Evolutionary conservation across 2,329 filamentous ascomycete genomes (phyloP).

Genomic region (Apiospora rasikravindrae): DNA sequence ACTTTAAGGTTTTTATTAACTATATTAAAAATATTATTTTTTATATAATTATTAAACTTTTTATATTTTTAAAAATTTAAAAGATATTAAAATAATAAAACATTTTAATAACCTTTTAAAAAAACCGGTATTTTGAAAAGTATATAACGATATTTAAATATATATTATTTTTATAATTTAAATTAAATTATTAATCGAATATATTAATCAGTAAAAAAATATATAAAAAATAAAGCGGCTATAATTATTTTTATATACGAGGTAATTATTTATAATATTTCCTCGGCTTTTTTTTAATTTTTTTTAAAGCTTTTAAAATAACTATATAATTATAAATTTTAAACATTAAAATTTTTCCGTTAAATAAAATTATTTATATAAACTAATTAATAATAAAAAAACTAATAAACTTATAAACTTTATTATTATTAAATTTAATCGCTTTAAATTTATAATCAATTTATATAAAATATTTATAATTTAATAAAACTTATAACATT

Average conservation of each 20-base stretch:
- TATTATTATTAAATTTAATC: neutral
- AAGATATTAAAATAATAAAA: neutral
- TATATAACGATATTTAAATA: neutral
- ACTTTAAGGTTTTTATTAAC: neutral
- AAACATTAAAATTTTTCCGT: neutral
- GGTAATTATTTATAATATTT: too few species aligned
- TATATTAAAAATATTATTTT: neutral
- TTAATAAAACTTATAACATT: neutral
- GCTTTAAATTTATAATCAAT: neutral
- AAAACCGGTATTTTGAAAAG: neutral
- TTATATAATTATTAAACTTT: neutral
- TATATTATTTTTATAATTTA: neutral
- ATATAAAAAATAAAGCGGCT: too few species aligned
- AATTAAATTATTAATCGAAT: neutral
- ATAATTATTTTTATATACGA: too few species aligned
- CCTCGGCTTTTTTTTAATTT: neutral
- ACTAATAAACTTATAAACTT: neutral
- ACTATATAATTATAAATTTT: neutral
- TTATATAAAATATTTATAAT: neutral
- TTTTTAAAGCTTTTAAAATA: neutral
- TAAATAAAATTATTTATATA: constrained; percentile 2
- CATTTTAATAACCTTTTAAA: neutral
- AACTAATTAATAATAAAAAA: neutral
- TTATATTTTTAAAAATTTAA: neutral
- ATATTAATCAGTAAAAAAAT: neutral